Base-by-base conservation (phyloP, 371 early-diverging fungal genomes). In the Rhizoclosmatium hyalinum region DNA sequence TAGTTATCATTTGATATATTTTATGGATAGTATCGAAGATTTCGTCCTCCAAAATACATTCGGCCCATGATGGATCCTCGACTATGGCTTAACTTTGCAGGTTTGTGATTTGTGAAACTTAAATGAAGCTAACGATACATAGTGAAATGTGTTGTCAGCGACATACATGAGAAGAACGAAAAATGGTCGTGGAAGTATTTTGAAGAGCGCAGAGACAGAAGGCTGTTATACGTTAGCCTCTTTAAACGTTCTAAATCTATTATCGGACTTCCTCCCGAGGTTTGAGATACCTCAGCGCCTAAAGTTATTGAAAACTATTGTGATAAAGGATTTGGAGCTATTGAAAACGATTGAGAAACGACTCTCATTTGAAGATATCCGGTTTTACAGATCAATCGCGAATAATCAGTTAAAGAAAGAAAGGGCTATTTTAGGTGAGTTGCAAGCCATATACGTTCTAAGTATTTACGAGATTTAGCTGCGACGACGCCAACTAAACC, bases 81-180 rank as follows among this genome's bases (percentile, higher is more conserved):
- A 55, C 94, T 91, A 5, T 98, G 94, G 91, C 91, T 96, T 62
- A 79, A 89, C 73, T 98, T 92, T 89, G 98, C 98, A 4, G 92
- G 89, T 72, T 81, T 83, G 39, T 3, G 10, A 71, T 54, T 24
- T 39, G 41, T 47, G 24, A 3, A 24, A 50, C 58, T 17, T 47
- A 39, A 19, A 24, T 60, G 14, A 6, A 17, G 6, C 10, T 32
- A 8, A 17, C 58, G 17, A 50, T 12, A 50, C 6, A 50, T n/a
- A 84, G 85, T 85, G 3, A 87, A 85, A 24, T 92, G 91, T 17
- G 89, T 96, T 21, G 77, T 94, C 3, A 85, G 88, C 17, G 96
- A 97, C 71, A 95, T 98, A 60, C 96, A 94, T 72, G 96, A 96
- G 66, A 86, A 90, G 45, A 91, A 93, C 68, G 83, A 90, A 42